Base-by-base conservation (phyloP, 1,284 basidiomycete genomes). In the Leccinum subrobustum region DNA sequence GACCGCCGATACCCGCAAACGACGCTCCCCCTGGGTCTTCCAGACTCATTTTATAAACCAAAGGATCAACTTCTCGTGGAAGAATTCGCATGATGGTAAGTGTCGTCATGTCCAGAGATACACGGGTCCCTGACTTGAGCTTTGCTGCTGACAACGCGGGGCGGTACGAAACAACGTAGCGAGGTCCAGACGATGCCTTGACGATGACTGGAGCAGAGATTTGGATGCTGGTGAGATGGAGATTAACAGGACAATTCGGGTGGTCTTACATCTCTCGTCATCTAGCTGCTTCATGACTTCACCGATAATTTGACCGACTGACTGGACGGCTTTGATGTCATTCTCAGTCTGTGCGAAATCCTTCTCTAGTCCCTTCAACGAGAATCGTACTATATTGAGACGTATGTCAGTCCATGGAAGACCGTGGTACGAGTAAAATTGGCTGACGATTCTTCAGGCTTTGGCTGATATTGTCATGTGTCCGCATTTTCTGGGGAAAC, bases 1-100 rank as follows among this genome's bases (percentile, higher is more conserved):
- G 78, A 44, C 97, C 97, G 73, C 97, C 97, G 63, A 99, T 98
- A 64, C 96, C 96, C 0, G 96, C 96, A 75, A 99, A 99, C 16
- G 93, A 87, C 18, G 94, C 95, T 57, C 91, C 91, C 80, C 94
- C 95, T 2, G 97, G 95, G 72, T 99, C 96, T 77, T 99, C 97
- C 70, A 98, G 83, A 66, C 93, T 96, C 97, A 99, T 99, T 80
- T 98, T 98, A 83, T 99, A 99, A 5, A 99, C 96, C 71, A 97
- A 80, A 18, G 97, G 97, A 74, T 99, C 97, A 27, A 99, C 95
- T 76, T 99, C 97, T 66, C 97, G 86, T 7, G 97, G 97, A 33
- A 99, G 81, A 64, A 99, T 97, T 52, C 96, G 89, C 96, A 99
- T 99, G 74, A 99, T 95, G 7, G 97, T 99, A 42, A 99, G 81